These are phyloP conservation scores for Acanthamoeba sp. DNA, from an alignment of 208 protist genomes.

Conservation along the genomic window DNA sequence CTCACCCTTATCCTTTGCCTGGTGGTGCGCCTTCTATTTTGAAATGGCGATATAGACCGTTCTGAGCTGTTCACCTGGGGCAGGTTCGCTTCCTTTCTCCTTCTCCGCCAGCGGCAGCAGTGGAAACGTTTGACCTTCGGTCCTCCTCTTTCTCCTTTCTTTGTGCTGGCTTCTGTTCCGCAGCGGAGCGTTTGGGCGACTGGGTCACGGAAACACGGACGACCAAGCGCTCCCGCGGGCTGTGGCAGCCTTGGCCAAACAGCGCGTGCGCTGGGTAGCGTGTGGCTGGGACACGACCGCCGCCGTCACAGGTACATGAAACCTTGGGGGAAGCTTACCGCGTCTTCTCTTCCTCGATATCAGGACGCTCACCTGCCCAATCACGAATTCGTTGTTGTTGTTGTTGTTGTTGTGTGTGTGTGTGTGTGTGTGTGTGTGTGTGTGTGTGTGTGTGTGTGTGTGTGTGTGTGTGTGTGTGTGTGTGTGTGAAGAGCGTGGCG, in stretches of 20 bases:
- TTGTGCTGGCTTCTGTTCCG: not conserved
- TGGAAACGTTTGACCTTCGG: not conserved
- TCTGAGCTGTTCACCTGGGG: not conserved
- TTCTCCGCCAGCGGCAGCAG: not conserved
- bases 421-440: no score
- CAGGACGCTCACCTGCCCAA: no score
- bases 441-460: no score
- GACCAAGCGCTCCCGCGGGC: not conserved
- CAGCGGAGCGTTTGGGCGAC: not conserved
- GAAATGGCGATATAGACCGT: not conserved
- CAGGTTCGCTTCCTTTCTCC: not conserved
- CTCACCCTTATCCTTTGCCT: not conserved
- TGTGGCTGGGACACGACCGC: conserved; percentile 11
- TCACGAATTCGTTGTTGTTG: no score
- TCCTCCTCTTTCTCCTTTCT: not conserved
- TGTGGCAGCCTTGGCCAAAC: not conserved
- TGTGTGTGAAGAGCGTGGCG: not conserved
- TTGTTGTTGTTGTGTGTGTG: no score
- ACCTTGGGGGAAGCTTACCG: not conserved
- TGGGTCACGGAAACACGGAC: conserved; percentile 14
- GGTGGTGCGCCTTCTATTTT: not conserved
- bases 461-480: no score
- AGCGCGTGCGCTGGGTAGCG: conserved; percentile 10
- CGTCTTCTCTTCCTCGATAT: no score
- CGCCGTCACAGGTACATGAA: conserved; percentile 32